These are phyloP conservation scores for Cyclotella sp. DNA, from an alignment of 108 stramenopile species.

Conservation along the genomic window DNA sequence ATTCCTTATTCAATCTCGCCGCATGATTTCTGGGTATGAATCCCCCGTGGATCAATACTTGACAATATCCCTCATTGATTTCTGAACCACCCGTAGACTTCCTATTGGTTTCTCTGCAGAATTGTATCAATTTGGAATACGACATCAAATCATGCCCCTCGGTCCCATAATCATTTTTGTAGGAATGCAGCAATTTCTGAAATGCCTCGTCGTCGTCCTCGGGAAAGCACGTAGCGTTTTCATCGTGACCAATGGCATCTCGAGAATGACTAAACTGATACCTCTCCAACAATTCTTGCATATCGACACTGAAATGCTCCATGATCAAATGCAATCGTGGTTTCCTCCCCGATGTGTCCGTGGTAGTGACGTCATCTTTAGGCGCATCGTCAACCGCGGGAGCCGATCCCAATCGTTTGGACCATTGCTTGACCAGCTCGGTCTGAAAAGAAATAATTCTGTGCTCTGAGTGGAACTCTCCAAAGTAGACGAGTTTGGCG, in stretches of 20 bases:
- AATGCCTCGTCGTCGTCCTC: constrained; percentile 42
- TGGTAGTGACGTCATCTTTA: too few species aligned
- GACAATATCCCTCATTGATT: constrained; percentile 1
- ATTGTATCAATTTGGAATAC: constrained; percentile 60
- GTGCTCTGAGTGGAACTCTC: constrained; percentile 41
- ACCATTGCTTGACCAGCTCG: constrained; percentile 34
- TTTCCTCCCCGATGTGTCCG: background rate
- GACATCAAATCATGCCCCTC: constrained; percentile 73
- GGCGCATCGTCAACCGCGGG: background rate
- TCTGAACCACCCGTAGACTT: background rate
- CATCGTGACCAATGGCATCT: constrained; percentile 11
- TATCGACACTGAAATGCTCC: constrained; percentile 81
- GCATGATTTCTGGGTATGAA: constrained; percentile 59
- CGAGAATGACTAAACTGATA: constrained; percentile 36
- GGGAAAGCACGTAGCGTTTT: background rate
- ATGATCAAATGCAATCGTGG: constrained; percentile 67
- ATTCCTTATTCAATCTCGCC: constrained; percentile 42
- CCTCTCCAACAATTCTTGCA: constrained; percentile 65
- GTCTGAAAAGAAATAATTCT: constrained; percentile 37
- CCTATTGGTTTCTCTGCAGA: constrained; percentile 36
- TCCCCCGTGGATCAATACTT: constrained; percentile 43
- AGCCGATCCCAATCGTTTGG: constrained; percentile 21
- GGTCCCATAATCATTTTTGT: constrained; percentile 65
- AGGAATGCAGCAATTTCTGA: constrained; percentile 55
- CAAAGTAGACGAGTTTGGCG: constrained; percentile 41